A percentile compares a stretch with the other conserved stretches of the same genome.
Conservation (phyloP, 1,284 basidiomycete genomes). For the Ganoderma boninense region DNA sequence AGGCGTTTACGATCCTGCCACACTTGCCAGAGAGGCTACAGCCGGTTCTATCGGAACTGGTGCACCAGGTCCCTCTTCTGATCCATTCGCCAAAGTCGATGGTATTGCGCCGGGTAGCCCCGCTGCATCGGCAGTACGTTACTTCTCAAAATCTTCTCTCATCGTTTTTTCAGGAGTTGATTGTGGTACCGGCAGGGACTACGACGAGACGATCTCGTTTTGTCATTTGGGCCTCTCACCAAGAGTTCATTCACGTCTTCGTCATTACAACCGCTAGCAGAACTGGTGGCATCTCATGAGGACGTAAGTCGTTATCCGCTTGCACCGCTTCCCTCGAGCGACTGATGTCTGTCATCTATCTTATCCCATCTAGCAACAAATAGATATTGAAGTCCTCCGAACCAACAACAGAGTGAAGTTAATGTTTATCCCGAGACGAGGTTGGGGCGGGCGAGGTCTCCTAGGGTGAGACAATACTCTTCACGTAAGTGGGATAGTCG, state of each 20-base stretch:
- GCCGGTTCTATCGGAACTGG: neutral
- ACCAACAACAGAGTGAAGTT: constrained; percentile 48
- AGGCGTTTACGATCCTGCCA: constrained; percentile 64
- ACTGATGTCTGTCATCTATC: neutral
- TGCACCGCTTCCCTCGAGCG: neutral
- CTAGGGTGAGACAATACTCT: constrained; percentile 66
- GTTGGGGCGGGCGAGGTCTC: constrained; percentile 82
- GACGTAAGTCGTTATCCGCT: constrained; percentile 59
- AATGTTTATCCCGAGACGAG: constrained; percentile 61
- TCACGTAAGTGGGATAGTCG: neutral
- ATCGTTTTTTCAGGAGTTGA: constrained; percentile 11
- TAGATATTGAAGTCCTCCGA: constrained; percentile 54
- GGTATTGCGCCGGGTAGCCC: constrained; percentile 81
- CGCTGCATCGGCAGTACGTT: constrained; percentile 78
- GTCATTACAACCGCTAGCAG: constrained; percentile 73
- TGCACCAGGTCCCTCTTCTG: constrained; percentile 25
- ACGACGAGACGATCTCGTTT: constrained; percentile 72
- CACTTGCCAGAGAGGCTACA: constrained; percentile 34
- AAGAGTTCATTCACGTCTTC: constrained; percentile 57
- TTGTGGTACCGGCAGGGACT: constrained; percentile 61
- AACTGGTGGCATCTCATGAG: constrained; percentile 76
- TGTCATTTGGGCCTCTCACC: constrained; percentile 77
- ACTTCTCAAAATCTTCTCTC: neutral
- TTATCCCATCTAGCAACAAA: constrained; percentile 51
- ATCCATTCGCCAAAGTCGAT: constrained; percentile 82